Evolutionary conservation across 2,329 filamentous ascomycete species (phyloP).

Genomic region (Colletotrichum spinosum): DNA sequence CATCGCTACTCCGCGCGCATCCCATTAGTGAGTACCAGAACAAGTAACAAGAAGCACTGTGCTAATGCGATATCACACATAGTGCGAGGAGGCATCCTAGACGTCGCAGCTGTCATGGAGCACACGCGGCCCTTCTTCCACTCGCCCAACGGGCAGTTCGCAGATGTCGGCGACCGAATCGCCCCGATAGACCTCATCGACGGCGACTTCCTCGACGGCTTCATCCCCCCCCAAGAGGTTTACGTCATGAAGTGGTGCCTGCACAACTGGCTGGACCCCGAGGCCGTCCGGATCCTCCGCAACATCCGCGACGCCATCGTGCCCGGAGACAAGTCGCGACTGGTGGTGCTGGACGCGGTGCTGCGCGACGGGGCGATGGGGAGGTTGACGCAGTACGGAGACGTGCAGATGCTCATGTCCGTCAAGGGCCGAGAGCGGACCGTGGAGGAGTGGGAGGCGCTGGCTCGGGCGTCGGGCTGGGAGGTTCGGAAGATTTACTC

Average conservation of each 20-base stretch:
- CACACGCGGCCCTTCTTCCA: constrained; percentile 43
- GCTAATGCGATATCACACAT: neutral
- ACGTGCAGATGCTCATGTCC: constrained; percentile 55
- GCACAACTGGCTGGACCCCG: constrained; percentile 53
- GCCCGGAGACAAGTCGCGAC: constrained; percentile 39
- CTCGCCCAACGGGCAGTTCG: constrained; percentile 39
- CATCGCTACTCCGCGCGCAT: constrained; percentile 46
- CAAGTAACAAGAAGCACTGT: no score
- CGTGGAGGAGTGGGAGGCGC: constrained; percentile 43
- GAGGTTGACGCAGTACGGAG: constrained; percentile 50
- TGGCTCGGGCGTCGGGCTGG: constrained; percentile 48
- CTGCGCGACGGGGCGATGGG: constrained; percentile 45
- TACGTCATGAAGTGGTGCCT: constrained; percentile 55
- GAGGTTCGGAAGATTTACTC: constrained; percentile 37
- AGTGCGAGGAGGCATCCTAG: constrained; percentile 50
- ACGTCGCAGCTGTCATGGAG: constrained; percentile 49
- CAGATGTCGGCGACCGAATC: constrained; percentile 48
- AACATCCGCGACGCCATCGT: constrained; percentile 47
- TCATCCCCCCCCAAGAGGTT: constrained; percentile 45
- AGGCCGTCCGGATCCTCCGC: constrained; percentile 44
- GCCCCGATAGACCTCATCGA: constrained; percentile 42
- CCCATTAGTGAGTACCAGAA: constrained; percentile 2
- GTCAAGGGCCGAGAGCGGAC: constrained; percentile 47
- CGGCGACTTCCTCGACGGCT: constrained; percentile 51
- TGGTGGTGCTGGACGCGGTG: constrained; percentile 53